Evolutionary conservation across 2,329 filamentous ascomycete genomes (phyloP).

Genomic region (Arthrobotrys conoides): DNA sequence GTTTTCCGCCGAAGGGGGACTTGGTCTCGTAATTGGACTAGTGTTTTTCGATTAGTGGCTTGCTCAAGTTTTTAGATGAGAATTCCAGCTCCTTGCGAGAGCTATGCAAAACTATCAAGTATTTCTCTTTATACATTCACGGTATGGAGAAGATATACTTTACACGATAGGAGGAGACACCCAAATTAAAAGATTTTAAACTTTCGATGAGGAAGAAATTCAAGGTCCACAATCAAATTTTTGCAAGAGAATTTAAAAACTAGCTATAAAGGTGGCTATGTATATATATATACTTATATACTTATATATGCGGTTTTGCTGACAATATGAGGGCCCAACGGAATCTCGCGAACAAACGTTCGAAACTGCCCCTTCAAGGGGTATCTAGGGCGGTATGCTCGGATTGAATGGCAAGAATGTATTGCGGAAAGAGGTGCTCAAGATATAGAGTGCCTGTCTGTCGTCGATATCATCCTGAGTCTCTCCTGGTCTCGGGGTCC

Average conservation of each 20-base stretch:
- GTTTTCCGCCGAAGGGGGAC: constrained; percentile 9
- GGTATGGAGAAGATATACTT: constrained; percentile 6
- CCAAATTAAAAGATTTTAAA: constrained; percentile 20
- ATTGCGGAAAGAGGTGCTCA: constrained; percentile 39
- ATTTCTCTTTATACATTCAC: constrained; percentile 21
- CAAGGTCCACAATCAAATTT: constrained; percentile 6
- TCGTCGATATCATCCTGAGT: constrained; percentile 15
- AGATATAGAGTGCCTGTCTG: constrained; percentile 38
- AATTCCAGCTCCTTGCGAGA: constrained; percentile 14
- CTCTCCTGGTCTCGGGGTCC: constrained; percentile 24
- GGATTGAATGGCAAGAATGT: constrained; percentile 43
- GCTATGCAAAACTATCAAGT: constrained; percentile 3
- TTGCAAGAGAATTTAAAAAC: background rate
- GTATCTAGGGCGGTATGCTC: constrained; percentile 10
- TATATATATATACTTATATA: constrained; percentile 20
- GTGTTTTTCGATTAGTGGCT: background rate
- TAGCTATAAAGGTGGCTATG: background rate
- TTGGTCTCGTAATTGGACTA: background rate
- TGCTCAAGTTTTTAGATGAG: background rate
- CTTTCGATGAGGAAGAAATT: constrained; percentile 5
- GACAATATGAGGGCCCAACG: constrained; percentile 13
- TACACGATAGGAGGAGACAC: constrained; percentile 5
- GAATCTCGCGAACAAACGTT: constrained; percentile 20
- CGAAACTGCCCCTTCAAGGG: constrained; percentile 5
- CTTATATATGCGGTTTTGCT: constrained; percentile 18